Evolutionary conservation across 495 filamentous ascomycete species (phyloP), one percentile per base, ranked within the genome.

Genomic region (Lepraria neglecta): DNA sequence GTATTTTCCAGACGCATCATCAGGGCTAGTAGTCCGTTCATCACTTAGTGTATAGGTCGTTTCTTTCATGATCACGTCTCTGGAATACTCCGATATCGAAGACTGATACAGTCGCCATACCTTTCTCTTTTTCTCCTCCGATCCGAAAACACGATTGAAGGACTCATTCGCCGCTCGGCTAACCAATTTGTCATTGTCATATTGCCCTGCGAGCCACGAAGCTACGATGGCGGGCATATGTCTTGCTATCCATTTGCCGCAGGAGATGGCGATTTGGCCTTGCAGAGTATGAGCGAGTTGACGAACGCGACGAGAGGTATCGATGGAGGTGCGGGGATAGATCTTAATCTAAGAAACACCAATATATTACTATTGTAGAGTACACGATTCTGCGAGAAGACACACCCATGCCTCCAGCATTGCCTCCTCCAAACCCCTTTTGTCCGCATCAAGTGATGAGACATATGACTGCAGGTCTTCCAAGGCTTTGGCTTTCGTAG

Each of bases 401-500:
- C 86, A 64, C 78, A 95, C 91, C 92, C 92, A 98, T 65, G 88
- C 88, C 58, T 90, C 86, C 56, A 97, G 72, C 3, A 96, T 75
- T 0, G 83, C 76, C 56, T 95, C 89, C 68, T 95, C 89, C 15
- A 86, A 71, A 9, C 82, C 85, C 3, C 77, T 80, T 27, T 69
- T 72, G 35, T 74, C 70, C 17, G 73, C 74, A 57, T 77, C 68
- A 51, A 78, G 59, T 56, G 74, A 71, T 65, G 77, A 59, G n/a
- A 90, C 75, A 67, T 87, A 81, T 44, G 80, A 69, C 50, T 86
- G 81, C 38, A 99, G 71, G 46, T 96, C 92, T 58, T 97, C 92
- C 54, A 99, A 71, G 0, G 91, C 94, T 70, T 95, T 96, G n/a
- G 86, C 79, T 67, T 95, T 92, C 31, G 95, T 99, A 15, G 83